These are phyloP conservation scores for Puya raimondii DNA, from an alignment of 176 grass and related monocot species.

Conservation along the genomic window DNA sequence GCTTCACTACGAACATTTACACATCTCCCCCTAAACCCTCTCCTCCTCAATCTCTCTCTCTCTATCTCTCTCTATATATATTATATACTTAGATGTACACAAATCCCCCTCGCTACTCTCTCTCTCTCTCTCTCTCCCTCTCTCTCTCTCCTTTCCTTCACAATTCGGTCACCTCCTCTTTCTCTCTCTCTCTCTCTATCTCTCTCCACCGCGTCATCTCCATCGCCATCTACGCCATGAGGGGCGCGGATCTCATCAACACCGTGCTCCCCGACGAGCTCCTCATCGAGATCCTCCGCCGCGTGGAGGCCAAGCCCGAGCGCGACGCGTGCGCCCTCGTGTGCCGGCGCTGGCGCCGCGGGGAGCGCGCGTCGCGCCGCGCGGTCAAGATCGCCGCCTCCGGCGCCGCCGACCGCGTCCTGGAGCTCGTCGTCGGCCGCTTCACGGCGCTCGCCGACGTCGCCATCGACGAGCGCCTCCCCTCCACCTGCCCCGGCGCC, in stretches of 20 bases:
- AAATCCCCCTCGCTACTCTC: not conserved
- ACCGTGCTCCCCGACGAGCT: slow-evolving; percentile 47
- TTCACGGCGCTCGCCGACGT: slow-evolving; percentile 54
- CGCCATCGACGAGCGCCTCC: slow-evolving; percentile 45
- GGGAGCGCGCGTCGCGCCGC: slow-evolving; percentile 47
- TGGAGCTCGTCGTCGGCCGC: slow-evolving; percentile 26
- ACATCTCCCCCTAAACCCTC: too few relatives aligned
- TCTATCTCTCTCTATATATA: too few relatives aligned
- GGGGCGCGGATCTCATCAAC: slow-evolving; percentile 60
- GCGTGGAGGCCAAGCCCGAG: slow-evolving; percentile 51
- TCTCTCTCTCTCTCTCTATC: not conserved
- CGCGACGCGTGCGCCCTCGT: slow-evolving; percentile 59
- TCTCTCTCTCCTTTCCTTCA: not conserved
- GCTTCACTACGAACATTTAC: too few relatives aligned
- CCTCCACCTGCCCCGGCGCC: not conserved
- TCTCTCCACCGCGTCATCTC: not conserved
- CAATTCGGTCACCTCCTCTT: not conserved
- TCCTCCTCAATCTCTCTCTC: too few relatives aligned
- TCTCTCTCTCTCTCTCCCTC: not conserved
- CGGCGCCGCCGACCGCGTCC: slow-evolving; percentile 44
- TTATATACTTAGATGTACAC: not conserved
- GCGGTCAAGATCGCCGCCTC: slow-evolving; percentile 42
- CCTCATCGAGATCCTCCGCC: slow-evolving; percentile 43
- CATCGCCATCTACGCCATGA: slow-evolving; percentile 23
- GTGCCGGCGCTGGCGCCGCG: slow-evolving; percentile 53